Conservation (phyloP, 1,284 basidiomycete genomes). For the Ustilago trichophora region DNA sequence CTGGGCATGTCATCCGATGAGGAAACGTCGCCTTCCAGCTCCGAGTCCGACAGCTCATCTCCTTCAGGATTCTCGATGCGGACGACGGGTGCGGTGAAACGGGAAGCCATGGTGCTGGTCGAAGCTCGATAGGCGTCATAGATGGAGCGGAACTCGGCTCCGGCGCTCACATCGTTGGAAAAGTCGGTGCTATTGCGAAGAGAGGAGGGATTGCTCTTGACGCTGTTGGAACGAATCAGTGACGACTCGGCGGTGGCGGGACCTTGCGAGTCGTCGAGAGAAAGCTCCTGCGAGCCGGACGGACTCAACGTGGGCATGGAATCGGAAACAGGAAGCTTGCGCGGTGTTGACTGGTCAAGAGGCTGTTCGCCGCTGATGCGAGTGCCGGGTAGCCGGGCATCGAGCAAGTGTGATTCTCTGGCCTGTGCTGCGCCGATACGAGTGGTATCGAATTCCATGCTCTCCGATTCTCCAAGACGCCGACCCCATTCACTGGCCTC, state of each 20-base stretch:
- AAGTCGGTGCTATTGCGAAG: not conserved
- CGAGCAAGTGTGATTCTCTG: not conserved
- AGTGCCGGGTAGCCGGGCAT: not conserved
- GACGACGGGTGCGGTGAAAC: conserved; percentile 25
- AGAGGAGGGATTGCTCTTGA: not conserved
- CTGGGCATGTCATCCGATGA: conserved; percentile 22
- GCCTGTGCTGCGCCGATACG: not conserved
- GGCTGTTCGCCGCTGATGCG: too few species aligned
- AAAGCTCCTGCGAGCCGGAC: conserved; percentile 21
- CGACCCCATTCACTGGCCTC: conserved; percentile 24
- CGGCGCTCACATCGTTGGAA: not conserved
- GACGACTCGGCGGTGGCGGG: conserved; percentile 21
- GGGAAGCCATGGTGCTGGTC: conserved; percentile 18
- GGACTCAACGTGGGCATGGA: conserved; percentile 27
- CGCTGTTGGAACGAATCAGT: conserved; percentile 8
- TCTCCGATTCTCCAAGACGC: not conserved
- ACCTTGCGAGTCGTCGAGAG: conserved; percentile 12
- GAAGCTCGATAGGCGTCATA: conserved; percentile 30
- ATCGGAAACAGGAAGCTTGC: conserved; percentile 4
- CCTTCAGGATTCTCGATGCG: conserved; percentile 38
- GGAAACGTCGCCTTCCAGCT: conserved; percentile 13
- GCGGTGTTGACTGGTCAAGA: not conserved
- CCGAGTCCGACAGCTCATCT: conserved; percentile 21
- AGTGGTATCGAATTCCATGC: not conserved
- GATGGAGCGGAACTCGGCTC: conserved; percentile 23